A percentile compares a stretch with the other conserved stretches of the same genome.
These are phyloP conservation scores for Phytopythium montanum DNA, from an alignment of 352 stramenopile genomes.

Conservation along the genomic window DNA sequence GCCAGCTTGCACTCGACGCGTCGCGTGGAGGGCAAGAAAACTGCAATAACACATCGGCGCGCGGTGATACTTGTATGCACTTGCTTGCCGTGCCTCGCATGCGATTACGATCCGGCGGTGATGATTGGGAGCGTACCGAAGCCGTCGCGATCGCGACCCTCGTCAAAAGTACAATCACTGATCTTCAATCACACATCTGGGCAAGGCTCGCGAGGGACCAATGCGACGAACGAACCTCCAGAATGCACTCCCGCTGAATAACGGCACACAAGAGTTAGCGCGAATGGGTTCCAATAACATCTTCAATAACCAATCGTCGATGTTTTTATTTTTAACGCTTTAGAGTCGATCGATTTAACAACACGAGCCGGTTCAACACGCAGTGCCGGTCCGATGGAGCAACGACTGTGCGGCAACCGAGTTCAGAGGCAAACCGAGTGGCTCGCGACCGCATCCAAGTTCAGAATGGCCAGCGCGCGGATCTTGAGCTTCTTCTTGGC, in stretches of 20 bases:
- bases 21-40: neutral
- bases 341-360: neutral
- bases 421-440: too few species aligned
- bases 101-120: neutral
- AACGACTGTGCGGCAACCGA: too few species aligned
- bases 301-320: neutral
- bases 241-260: too few species aligned
- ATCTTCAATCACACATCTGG: constrained; percentile 2
- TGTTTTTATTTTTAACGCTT: neutral
- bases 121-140: neutral
- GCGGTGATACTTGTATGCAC: neutral
- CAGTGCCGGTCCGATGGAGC: too few species aligned
- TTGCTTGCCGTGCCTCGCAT: too few species aligned
- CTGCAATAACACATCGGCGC: constrained; percentile 7
- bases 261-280: too few species aligned
- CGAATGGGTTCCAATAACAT: neutral
- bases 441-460: too few species aligned
- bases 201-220: neutral
- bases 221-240: too few species aligned
- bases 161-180: constrained; percentile 2
- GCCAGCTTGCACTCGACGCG: too few species aligned
- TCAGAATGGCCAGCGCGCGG: too few species aligned
- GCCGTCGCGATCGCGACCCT: neutral
- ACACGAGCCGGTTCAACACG: neutral
- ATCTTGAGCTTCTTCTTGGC: too few species aligned